Percentiles rank a stretch among this genome's conserved stretches.
These are phyloP conservation scores for Kazachstania viticola DNA, from an alignment of 805 yeast species.

Conservation along the genomic window DNA sequence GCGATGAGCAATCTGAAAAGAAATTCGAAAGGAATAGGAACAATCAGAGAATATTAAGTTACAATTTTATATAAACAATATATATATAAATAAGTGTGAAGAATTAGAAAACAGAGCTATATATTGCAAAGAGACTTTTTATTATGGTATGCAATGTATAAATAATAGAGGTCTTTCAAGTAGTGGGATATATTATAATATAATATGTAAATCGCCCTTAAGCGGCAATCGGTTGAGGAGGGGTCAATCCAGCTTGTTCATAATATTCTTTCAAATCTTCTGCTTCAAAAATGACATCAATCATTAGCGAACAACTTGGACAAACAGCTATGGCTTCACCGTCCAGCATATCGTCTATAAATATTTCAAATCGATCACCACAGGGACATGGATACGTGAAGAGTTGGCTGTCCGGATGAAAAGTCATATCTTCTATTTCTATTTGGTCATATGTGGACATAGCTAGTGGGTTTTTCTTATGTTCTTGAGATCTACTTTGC, in stretches of 20 bases:
- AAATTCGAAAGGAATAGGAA: no score
- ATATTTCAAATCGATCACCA: slow-evolving; percentile 86
- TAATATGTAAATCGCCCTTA: no score
- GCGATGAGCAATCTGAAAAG: no score
- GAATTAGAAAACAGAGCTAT: no score
- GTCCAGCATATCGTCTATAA: slow-evolving; percentile 72
- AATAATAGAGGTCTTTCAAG: no score
- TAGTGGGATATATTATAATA: background rate
- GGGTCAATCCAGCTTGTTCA: slow-evolving; percentile 25
- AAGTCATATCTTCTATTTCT: slow-evolving; percentile 94
- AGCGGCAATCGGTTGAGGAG: slow-evolving; percentile 21
- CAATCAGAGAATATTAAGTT: no score
- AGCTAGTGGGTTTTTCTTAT: no score
- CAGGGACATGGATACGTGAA: slow-evolving; percentile 97
- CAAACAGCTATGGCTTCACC: slow-evolving; percentile 94
- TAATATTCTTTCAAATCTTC: slow-evolving; percentile 35
- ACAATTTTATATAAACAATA: no score
- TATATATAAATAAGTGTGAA: no score
- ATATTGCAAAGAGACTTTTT: no score
- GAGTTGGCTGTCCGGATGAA: slow-evolving; percentile 67
- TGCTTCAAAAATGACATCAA: slow-evolving; percentile 76
- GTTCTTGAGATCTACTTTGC: no score
- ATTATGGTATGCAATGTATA: no score
- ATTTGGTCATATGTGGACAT: slow-evolving; percentile 81
- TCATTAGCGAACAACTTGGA: slow-evolving; percentile 92